These are phyloP conservation scores for Candida gigantensis DNA, from an alignment of 1,139 yeast genomes.

Conservation along the genomic window DNA sequence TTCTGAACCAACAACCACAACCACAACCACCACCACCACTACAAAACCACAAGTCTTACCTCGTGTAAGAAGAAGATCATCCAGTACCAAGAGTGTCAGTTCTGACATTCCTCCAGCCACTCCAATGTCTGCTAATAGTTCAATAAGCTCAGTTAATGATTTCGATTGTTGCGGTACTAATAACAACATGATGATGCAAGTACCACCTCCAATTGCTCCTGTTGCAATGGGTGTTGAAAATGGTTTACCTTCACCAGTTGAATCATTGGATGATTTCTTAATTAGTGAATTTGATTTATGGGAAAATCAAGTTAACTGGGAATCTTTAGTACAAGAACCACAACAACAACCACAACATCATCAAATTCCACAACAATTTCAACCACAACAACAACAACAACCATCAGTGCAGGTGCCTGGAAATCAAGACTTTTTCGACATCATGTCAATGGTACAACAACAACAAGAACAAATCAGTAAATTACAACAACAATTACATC, in stretches of 20 bases:
- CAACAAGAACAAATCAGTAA: conserved; percentile 27
- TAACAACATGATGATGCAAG: no score
- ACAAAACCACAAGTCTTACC: conserved; percentile 1
- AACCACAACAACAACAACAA: conserved; percentile 6
- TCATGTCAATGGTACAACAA: conserved; percentile 18
- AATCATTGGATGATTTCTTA: conserved; percentile 13
- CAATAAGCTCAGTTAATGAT: conserved; percentile 3
- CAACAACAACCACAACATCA: conserved; percentile 9
- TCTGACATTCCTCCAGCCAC: conserved; percentile 9
- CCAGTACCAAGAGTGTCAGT: no score
- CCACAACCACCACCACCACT: conserved; percentile 3
- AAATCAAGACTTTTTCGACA: conserved; percentile 7
- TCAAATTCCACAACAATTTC: no score
- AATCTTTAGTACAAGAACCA: conserved; percentile 1
- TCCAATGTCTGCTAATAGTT: conserved; percentile 10
- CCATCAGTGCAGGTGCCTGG: no score
- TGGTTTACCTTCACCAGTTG: conserved; percentile 17
- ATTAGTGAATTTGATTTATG: conserved; percentile 16
- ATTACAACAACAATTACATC: conserved; percentile 25
- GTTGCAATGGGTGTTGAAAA: background rate
- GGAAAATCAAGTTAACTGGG: conserved; percentile 6
- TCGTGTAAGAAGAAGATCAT: no score
- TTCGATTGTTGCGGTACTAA: background rate
- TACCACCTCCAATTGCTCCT: conserved; percentile 5
- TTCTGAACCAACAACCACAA: conserved; percentile 4